phyloP scores from a whole-genome alignment of 108 stramenopile species.

The Discostella stelligeroides region DNA sequence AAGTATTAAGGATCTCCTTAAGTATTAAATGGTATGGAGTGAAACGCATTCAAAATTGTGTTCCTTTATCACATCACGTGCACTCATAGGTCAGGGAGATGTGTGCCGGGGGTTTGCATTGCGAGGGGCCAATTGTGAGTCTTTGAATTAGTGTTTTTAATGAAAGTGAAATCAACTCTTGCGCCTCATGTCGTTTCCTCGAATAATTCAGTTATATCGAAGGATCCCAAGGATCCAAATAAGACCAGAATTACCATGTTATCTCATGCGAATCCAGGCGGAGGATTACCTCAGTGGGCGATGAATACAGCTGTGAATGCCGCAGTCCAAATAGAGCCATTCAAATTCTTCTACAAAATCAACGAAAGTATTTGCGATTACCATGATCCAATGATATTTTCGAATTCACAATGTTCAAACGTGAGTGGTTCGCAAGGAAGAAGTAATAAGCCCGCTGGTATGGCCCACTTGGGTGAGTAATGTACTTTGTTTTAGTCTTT shows the following conservation, averaged over 20 bases:
- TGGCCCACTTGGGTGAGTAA: slow-evolving; percentile 39
- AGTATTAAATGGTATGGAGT: too few relatives aligned
- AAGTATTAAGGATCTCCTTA: too few relatives aligned
- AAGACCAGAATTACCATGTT: slow-evolving; percentile 66
- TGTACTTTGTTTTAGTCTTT: background rate
- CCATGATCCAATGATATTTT: slow-evolving; percentile 8
- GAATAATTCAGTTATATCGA: slow-evolving; percentile 53
- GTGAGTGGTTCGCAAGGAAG: slow-evolving; percentile 37
- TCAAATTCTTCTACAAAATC: slow-evolving; percentile 68
- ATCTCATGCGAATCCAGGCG: slow-evolving; percentile 61
- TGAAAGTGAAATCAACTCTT: too few relatives aligned
- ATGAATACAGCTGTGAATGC: slow-evolving; percentile 79
- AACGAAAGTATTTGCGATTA: slow-evolving; percentile 41
- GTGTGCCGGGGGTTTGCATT: slow-evolving; percentile 81
- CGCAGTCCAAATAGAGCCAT: slow-evolving; percentile 83
- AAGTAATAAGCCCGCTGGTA: slow-evolving; percentile 49
- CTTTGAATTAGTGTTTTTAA: background rate
- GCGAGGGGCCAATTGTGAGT: slow-evolving; percentile 77
- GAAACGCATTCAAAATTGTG: too few relatives aligned
- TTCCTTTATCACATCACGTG: background rate
- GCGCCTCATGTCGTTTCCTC: background rate
- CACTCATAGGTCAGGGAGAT: slow-evolving; percentile 39
- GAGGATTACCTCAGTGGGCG: slow-evolving; percentile 72
- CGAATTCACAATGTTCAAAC: slow-evolving; percentile 24
- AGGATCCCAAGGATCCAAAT: slow-evolving; percentile 73